phyloP scores from a whole-genome alignment of 2,329 filamentous ascomycete genomes.

The Sporothrix humicola region DNA sequence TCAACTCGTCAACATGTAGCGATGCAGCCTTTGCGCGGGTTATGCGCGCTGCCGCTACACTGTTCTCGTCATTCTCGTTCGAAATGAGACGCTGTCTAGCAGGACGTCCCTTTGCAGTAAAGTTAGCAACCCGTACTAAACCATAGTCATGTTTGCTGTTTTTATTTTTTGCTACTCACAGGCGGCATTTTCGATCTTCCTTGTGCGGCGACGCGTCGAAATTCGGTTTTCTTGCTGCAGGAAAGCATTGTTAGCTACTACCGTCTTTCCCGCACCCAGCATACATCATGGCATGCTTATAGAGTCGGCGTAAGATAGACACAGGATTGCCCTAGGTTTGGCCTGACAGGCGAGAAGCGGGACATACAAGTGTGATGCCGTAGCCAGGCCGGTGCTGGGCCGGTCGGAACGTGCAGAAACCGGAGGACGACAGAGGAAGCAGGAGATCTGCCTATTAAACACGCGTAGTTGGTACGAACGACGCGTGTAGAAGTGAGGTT shows the following conservation, averaged over 20 bases:
- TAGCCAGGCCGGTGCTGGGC: background rate
- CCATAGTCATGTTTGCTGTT: background rate
- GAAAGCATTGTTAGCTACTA: background rate
- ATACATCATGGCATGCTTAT: background rate
- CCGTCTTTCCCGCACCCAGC: background rate
- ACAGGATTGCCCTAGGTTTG: no score
- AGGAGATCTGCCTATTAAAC: background rate
- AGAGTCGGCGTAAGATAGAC: background rate
- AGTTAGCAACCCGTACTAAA: constrained; percentile 1
- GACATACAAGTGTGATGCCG: background rate
- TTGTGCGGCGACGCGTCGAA: no score
- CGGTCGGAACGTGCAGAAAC: background rate
- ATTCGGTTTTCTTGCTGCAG: background rate
- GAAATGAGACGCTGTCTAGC: constrained; percentile 75
- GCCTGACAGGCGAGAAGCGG: background rate
- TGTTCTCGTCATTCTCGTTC: constrained; percentile 96
- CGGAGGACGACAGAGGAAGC: background rate
- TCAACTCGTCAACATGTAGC: constrained; percentile 65
- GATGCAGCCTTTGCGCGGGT: constrained; percentile 92
- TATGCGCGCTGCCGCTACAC: constrained; percentile 74
- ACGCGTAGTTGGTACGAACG: background rate
- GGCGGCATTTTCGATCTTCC: constrained; percentile 36
- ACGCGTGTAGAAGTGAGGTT: background rate
- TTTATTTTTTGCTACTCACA: constrained; percentile 31
- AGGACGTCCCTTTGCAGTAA: constrained; percentile 57